Base-by-base conservation (phyloP, 768 basidiomycete genomes). In the button mushroom (Agaricus bisporus) region DNA sequence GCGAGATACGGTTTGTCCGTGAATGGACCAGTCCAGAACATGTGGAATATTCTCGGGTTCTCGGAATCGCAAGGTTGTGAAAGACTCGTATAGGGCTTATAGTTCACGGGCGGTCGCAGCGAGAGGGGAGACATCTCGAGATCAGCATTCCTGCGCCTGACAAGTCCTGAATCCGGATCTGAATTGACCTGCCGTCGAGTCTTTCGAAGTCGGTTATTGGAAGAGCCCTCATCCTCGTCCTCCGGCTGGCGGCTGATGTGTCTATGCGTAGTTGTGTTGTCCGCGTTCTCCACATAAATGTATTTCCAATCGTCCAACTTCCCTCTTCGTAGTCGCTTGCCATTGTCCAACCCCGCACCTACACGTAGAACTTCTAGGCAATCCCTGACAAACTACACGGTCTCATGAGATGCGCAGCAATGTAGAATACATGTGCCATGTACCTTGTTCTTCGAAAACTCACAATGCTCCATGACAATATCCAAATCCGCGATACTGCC, bases 1-100 rank as follows among this genome's bases (percentile, higher is more conserved):
- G 95, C 93, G 55, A 93, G 82, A 75, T 99, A 98, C 2, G 97
- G 97, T 68, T 98, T 98, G 75, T 99, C 97, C 8, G 94, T 97
- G 74, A 99, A 98, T 1, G 92, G 86, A 0, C 97, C 95, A 1
- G 95, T 91, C 95, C 97, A 98, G 75, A 97, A 99, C 86, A 98
- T 97, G 70, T 99, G 97, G 76, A 95, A 98, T 29, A 98, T 70
- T 35, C 89, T 82, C 5, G 93, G 88, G 61, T 87, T 83, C 59
- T 91, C 86, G 0, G 85, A 78, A 63, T 97, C 91, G 68, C 97
- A 99, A 1, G 84, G 76, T 1, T 72, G 66, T 2, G 78, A 66
- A 38, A 82, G 75, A 50, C 78, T 77, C 18, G 82, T 75, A 59
- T 81, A 79, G 0, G 85, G 77, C 38, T 71, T 70, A 61, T 88